Base-by-base conservation (phyloP, 2,329 filamentous ascomycete species). In the Aspergillus fijiensis region DNA sequence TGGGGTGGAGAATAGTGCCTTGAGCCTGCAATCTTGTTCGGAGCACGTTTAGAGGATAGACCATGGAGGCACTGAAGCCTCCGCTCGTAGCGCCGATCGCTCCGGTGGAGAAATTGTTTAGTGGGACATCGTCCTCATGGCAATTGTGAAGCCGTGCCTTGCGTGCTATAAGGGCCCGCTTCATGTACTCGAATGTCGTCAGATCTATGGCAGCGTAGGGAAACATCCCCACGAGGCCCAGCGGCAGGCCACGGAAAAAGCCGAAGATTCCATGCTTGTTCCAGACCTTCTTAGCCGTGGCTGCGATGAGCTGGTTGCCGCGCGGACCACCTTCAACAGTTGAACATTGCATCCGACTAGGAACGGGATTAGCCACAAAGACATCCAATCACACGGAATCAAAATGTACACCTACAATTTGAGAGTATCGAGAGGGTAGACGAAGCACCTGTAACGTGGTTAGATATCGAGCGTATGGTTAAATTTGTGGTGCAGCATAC, bases 151-250 rank as follows among this genome's bases (percentile, higher is more conserved):
- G 78, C 60, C 85, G 87, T 12, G 92, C 90, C 70, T 92, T 90
- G 65, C 88, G 88, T 4, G 79, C 79, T 35, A 89, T 85, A 64
- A 96, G 87, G 7, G 82, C 82, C 51, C 85, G 86, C 78, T 99
- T 99, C 63, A 97, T 84, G 61, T 95, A 87, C 77, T 99, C 95
- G 71, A 98, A 99, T 0, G 92, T 96, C 65, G 91, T 92, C 70
- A 99, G 89, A 73, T 99, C 95, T 72, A 99, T 96, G 53, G 95
- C 95, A 48, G 92, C 94, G 75, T 98, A 99, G 0, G 95, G 95
- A 70, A 99, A 99, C 87, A 98, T 97, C 73, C 95, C 95, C 54
- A 97, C 80, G 4, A 99, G 83, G 16, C 95, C 95, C 85, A 98
- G 95, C 0, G 92, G 93, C 35, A 99, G 84, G 47, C 95, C 95